Percentiles rank a stretch among this genome's conserved stretches.
phyloP scores from a whole-genome alignment of 2,329 filamentous ascomycete species.

The Aspergillus neoniger region DNA sequence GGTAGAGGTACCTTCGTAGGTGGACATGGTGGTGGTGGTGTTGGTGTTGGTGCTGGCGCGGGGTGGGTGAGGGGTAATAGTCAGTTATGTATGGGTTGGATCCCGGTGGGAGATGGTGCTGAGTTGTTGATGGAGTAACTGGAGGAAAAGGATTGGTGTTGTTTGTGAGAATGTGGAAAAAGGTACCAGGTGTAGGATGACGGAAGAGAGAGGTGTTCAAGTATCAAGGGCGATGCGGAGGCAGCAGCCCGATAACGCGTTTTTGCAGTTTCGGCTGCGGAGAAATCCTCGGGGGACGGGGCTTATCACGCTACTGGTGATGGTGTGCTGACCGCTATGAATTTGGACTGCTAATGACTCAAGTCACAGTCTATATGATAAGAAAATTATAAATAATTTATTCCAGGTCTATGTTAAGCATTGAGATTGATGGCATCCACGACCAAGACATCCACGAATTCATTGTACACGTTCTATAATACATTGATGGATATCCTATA shows the following conservation, averaged over 20 bases:
- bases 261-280: conserved; percentile 4
- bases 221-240: conserved; percentile 9
- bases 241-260: conserved; percentile 20
- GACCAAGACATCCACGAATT: no score
- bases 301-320: neutral
- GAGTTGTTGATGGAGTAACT: neutral
- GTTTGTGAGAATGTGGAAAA: neutral
- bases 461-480: no score
- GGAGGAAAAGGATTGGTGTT: neutral
- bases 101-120: neutral
- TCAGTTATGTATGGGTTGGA: neutral
- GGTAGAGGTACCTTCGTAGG: conserved; percentile 41
- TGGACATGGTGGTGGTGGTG: conserved; percentile 37
- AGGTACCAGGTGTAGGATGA: conserved; percentile 5
- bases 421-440: no score
- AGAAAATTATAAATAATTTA: no score
- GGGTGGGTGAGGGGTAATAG: conserved; percentile 13
- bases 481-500: no score
- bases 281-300: conserved; percentile 31
- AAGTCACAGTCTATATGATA: no score
- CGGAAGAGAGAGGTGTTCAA: neutral
- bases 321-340: no score
- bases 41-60: neutral
- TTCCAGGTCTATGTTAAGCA: no score
- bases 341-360: no score